Evolutionary conservation across 352 stramenopile species (phyloP), one percentile per base, ranked within the genome.

Genomic region (Blastocystis sp.): DNA sequence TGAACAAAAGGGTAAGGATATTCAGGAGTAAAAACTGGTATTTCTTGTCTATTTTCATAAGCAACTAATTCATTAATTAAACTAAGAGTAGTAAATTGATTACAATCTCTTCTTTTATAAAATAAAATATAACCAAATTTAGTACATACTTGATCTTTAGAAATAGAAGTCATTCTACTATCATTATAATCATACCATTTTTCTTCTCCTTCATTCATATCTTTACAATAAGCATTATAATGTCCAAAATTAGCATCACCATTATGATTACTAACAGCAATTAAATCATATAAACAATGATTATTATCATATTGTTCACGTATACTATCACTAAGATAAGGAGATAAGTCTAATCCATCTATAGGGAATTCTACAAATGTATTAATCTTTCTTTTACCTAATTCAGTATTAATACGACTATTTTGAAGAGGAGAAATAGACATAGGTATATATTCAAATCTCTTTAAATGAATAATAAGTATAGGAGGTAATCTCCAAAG

Each of bases 121-220:
- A 59, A 59, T 23, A 59, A 23, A 13, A 59, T 18, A 37, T 59
- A 59, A 18, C 36, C 49, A 30, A 49, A n/a, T 2, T 11, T 9
- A 7, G 18, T 59, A 16, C 46, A 36, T 9, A 49, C 49, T 11
- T 45, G 18, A 7, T 54, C 19, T 43, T 59, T 40, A 13, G 10
- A 3, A 10, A 59, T 1, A 3, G 32, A 24, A 18, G n/a, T 49
- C 25, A 62, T 42, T 23, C 23, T 7, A 2, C 41, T 30, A 27
- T 62, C 52, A 18, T 62, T 30, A 18, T 62, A 62, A 16, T 21
- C 18, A 32, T 49, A 62, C 52, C 52, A 62, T 28, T 48, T 62
- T 13, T 42, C 19, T n/a, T 49, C 52, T 25, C 52, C 52, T 10
- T 62, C 52, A 32, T 62, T 62, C n/a, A 39, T 31, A 19, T 62